Evolutionary conservation across 805 yeast species (phyloP), one percentile per base, ranked within the genome.

Genomic region (Blastobotrys parvus): DNA sequence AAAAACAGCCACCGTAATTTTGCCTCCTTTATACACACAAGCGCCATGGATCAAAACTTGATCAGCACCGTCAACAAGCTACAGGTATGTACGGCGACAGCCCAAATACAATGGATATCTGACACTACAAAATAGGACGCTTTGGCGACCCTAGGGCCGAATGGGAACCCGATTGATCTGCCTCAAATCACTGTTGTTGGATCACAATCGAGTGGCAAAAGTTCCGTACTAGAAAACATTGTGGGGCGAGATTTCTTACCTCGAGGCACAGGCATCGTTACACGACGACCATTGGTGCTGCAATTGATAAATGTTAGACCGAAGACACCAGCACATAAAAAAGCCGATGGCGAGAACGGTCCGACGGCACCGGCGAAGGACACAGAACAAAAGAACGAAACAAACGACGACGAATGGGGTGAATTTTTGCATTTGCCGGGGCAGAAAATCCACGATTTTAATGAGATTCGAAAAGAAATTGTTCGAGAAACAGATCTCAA

Each of bases 351-450:
- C 23, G 41, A 18, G 30, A 38, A 18, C 45, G 49, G 30, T 22
- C 55, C 35, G 30, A 47, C 33, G 11, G 51, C 49, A 19, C 60
- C 55, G 25, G 51, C 38, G 18, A 46, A 48, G 10, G 27, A 45
- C 16, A 35, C 42, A 5, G 42, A 30, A 6, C 56, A 49, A 35
- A 31, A 18, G 15, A 48, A 48, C 34, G 52, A 50, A 41, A 43
- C 45, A 3, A 63, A 66, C 44, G 59, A 51, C 33, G 59, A 68
- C 42, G 98, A 90, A 67, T 90, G 97, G 97, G 98, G 98, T 53
- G 98, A 92, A 64, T 90, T 90, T 62, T 72, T 92, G 56, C 98
- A 90, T 61, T 65, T 85, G 42, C 97, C 97, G 35, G 85, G 84
- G 49, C 82, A 87, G 67, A 81, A 84, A 62, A 82, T 86, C 66